A percentile compares a stretch with the other conserved stretches of the same genome.
These are phyloP conservation scores for Tarenaya hassleriana DNA, from an alignment of 345 rosid species.

Conservation along the genomic window DNA sequence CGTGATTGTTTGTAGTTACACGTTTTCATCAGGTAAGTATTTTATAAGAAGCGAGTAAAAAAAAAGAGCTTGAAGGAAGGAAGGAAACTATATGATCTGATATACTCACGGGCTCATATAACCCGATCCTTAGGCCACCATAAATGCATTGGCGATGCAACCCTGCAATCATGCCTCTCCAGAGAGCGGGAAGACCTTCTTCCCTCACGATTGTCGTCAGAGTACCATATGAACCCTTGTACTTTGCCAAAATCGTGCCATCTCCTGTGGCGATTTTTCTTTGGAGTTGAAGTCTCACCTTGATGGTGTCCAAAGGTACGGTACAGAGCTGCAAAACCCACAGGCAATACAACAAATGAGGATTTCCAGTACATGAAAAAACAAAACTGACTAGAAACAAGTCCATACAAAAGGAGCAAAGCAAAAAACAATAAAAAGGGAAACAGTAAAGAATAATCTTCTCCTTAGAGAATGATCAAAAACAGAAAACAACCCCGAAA, in stretches of 20 bases:
- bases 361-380: too few species aligned
- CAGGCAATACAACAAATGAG: too few species aligned
- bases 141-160: slow-evolving; percentile 85
- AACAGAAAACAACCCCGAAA: too few species aligned
- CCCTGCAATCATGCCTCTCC: slow-evolving; percentile 92
- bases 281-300: slow-evolving; percentile 98
- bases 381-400: too few species aligned
- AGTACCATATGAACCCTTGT: slow-evolving; percentile 72
- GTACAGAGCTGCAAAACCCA: slow-evolving; percentile 61
- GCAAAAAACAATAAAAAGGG: too few species aligned
- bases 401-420: too few species aligned
- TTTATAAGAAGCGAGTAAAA: background rate
- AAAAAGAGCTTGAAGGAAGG: slow-evolving; percentile 2
- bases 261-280: slow-evolving; percentile 49
- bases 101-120: slow-evolving; percentile 86
- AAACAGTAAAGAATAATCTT: too few species aligned
- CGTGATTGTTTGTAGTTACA: slow-evolving; percentile 1
- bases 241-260: slow-evolving; percentile 49
- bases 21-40: background rate
- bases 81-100: slow-evolving; percentile 19
- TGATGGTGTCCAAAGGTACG: slow-evolving; percentile 83
- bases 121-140: slow-evolving; percentile 88
- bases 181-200: slow-evolving; percentile 75
- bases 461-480: too few species aligned
- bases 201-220: slow-evolving; percentile 78